Conservation (phyloP, 2,329 filamentous ascomycete species). For the Hypocreales sp. region DNA sequence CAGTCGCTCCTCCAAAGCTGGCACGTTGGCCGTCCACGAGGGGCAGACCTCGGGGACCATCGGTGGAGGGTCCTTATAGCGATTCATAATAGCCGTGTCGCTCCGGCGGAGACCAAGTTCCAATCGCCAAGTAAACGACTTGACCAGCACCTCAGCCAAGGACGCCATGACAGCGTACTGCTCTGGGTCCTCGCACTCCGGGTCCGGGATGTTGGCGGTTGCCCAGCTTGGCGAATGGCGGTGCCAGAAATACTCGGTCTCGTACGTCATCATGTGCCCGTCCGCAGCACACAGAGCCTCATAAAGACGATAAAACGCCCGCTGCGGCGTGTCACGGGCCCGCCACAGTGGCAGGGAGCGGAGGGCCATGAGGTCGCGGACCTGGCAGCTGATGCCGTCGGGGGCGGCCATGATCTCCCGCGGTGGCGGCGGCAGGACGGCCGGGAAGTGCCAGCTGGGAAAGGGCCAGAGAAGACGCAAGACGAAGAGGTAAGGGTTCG, state of each 20-base stretch:
- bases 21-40: slow-evolving; percentile 2
- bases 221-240: slow-evolving; percentile 7
- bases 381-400: slow-evolving; percentile 2
- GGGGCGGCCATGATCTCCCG: slow-evolving; percentile 5
- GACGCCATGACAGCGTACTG: slow-evolving; percentile 10
- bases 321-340: slow-evolving; percentile 11
- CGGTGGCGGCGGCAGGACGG: slow-evolving; percentile 4
- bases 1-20: slow-evolving; percentile 2
- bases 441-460: slow-evolving; percentile 4
- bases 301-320: slow-evolving; percentile 12
- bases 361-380: slow-evolving; percentile 3
- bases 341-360: slow-evolving; percentile 6
- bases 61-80: slow-evolving; percentile 1
- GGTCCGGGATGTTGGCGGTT: slow-evolving; percentile 6
- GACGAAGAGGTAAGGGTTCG: slow-evolving; percentile 4
- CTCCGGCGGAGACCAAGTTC: slow-evolving; percentile 7
- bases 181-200: slow-evolving; percentile 6
- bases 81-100: slow-evolving; percentile 1
- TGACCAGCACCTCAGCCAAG: slow-evolving; percentile 8
- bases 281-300: slow-evolving; percentile 12
- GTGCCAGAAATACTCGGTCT: slow-evolving; percentile 13
- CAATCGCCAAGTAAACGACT: slow-evolving; percentile 11
- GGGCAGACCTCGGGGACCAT: slow-evolving; percentile 2
- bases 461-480: slow-evolving; percentile 4
- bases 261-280: slow-evolving; percentile 9